phyloP scores from a whole-genome alignment of 257 asterid genomes.

The Rauvolfia tetraphylla region DNA sequence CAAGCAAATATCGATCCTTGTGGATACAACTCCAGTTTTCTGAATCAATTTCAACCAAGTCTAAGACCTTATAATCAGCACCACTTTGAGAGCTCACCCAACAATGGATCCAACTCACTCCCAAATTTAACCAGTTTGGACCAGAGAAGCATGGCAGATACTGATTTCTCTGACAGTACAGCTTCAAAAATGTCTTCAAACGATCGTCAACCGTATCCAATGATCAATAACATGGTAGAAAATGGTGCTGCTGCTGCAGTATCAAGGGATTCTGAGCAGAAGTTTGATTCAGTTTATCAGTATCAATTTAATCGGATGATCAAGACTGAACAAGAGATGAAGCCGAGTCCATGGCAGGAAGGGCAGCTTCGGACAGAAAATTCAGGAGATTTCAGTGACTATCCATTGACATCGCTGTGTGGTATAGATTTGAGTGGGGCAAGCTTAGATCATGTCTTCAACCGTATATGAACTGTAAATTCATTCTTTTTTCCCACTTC shows the following conservation, averaged over 20 bases:
- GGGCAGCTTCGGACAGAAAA: constrained; percentile 25
- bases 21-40: constrained; percentile 27
- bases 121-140: constrained; percentile 42
- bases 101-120: constrained; percentile 37
- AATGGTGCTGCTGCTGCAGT: constrained; percentile 23
- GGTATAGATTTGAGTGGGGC: constrained; percentile 41
- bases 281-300: constrained; percentile 40
- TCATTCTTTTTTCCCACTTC: constrained; percentile 10
- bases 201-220: constrained; percentile 15
- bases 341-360: constrained; percentile 25
- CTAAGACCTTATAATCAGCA: constrained; percentile 21
- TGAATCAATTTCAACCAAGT: constrained; percentile 22
- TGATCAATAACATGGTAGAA: constrained; percentile 23
- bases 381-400: constrained; percentile 43
- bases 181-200: constrained; percentile 33
- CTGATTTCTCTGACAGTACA: constrained; percentile 31
- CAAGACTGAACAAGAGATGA: constrained; percentile 30
- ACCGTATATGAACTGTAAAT: constrained; percentile 37
- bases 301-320: constrained; percentile 46
- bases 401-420: constrained; percentile 39
- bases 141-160: constrained; percentile 28
- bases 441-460: constrained; percentile 33
- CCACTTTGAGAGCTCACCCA: constrained; percentile 18
- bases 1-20: constrained; percentile 40
- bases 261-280: constrained; percentile 48